Evolutionary conservation across 1,139 yeast species (phyloP).

Genomic region (Pichia sp.): DNA sequence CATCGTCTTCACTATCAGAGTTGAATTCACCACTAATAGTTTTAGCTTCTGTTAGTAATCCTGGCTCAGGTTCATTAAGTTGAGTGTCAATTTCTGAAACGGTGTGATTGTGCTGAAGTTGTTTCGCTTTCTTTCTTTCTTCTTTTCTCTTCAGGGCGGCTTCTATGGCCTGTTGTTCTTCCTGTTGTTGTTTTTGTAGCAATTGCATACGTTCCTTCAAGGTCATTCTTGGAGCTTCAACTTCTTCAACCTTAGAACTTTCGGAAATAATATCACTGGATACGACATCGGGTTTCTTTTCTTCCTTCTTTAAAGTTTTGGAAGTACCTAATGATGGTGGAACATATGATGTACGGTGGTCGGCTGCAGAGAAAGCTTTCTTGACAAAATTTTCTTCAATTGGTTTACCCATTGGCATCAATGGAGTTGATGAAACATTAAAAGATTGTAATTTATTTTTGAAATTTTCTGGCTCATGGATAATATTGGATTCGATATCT

Average conservation of each 20-base stretch:
- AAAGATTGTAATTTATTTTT: conserved; percentile 45
- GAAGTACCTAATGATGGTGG: conserved; percentile 35
- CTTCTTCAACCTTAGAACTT: conserved; percentile 39
- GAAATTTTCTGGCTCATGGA: conserved; percentile 28
- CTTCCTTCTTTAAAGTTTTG: conserved; percentile 15
- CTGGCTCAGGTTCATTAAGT: neutral
- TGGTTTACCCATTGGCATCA: conserved; percentile 37
- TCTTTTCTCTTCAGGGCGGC: conserved; percentile 58
- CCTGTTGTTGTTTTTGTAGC: conserved; percentile 77
- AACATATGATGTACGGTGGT: conserved; percentile 40
- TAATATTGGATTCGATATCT: conserved; percentile 10
- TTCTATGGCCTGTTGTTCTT: conserved; percentile 74
- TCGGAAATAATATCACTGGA: conserved; percentile 24
- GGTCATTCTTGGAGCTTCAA: conserved; percentile 69
- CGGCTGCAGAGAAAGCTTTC: conserved; percentile 39
- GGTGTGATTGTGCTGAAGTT: conserved; percentile 15
- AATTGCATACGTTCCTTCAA: conserved; percentile 84
- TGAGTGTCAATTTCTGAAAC: conserved; percentile 6
- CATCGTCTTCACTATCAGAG: conserved; percentile 1
- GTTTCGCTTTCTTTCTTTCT: conserved; percentile 47
- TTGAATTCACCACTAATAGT: neutral
- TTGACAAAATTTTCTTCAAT: conserved; percentile 36
- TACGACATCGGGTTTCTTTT: conserved; percentile 24
- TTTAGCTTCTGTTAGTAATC: neutral
- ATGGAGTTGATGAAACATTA: conserved; percentile 37